phyloP scores from a whole-genome alignment of 352 stramenopile genomes.

The Globisporangium parvum region DNA sequence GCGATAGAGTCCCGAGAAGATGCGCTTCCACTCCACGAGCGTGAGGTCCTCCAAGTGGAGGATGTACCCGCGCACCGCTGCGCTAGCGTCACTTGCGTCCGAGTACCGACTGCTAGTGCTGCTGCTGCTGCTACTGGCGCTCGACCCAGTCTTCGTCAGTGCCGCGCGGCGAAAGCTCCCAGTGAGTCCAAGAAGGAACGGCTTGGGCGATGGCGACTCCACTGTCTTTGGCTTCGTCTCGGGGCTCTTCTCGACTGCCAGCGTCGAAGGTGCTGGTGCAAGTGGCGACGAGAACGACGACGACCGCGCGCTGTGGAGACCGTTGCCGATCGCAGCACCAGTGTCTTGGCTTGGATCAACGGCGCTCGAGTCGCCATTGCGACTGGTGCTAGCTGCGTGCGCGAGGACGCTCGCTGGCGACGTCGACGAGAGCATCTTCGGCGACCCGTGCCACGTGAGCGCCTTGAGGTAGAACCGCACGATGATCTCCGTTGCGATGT shows the following conservation, averaged over 20 bases:
- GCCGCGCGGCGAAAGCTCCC: conserved; percentile 9
- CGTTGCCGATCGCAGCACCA: background rate
- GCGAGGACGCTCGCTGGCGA: conserved; percentile 4
- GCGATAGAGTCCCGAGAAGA: conserved; percentile 56
- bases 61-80: conserved; percentile 51
- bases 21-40: conserved; percentile 54
- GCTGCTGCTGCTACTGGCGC: conserved; percentile 7
- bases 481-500: conserved; percentile 71
- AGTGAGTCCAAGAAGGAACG: conserved; percentile 11
- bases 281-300: background rate
- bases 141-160: conserved; percentile 4
- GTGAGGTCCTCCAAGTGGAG: conserved; percentile 63
- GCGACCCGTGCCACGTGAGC: conserved; percentile 60
- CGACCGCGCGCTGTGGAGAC: background rate
- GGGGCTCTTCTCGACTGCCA: background rate
- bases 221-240: conserved; percentile 2
- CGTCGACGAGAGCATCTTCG: conserved; percentile 21
- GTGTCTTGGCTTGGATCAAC: background rate
- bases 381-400: background rate
- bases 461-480: conserved; percentile 68
- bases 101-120: conserved; percentile 37
- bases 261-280: background rate
- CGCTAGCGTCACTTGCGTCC: conserved; percentile 22
- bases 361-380: background rate
- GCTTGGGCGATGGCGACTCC: conserved; percentile 2